phyloP scores from a whole-genome alignment of 1,139 yeast species.

The Protomyces macrosporus region DNA sequence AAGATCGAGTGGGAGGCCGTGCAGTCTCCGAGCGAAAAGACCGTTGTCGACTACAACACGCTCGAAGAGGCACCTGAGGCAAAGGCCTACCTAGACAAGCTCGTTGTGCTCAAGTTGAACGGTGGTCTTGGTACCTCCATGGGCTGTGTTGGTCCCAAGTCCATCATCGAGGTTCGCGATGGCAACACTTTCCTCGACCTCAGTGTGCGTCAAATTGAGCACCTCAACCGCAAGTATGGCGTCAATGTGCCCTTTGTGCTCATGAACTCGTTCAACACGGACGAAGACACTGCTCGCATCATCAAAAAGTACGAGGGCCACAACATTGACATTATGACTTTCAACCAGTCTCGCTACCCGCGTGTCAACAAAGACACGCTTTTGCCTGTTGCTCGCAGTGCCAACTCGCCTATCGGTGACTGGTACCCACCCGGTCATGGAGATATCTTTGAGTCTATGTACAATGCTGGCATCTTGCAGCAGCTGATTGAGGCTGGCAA shows the following conservation, averaged over 20 bases:
- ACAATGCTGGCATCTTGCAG: conserved; percentile 87
- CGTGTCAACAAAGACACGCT: conserved; percentile 90
- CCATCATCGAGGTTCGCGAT: conserved; percentile 96
- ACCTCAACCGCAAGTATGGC: conserved; percentile 82
- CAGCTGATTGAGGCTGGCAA: conserved; percentile 87
- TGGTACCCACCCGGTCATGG: conserved; percentile 99
- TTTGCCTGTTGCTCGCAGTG: conserved; percentile 81
- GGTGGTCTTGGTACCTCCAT: conserved; percentile 98
- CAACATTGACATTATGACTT: conserved; percentile 89
- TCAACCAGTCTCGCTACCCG: conserved; percentile 95
- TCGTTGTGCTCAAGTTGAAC: conserved; percentile 91
- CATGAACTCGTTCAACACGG: conserved; percentile 98
- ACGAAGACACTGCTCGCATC: conserved; percentile 88
- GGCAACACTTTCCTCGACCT: conserved; percentile 95
- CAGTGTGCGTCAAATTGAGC: conserved; percentile 94
- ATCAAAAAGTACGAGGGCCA: conserved; percentile 96
- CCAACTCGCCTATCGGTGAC: conserved; percentile 67
- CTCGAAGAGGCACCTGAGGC: conserved; percentile 38
- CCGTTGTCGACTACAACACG: conserved; percentile 71
- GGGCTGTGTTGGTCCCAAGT: conserved; percentile 99
- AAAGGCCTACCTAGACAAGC: conserved; percentile 60
- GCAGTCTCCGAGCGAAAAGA: conserved; percentile 79
- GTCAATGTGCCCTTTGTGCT: conserved; percentile 91
- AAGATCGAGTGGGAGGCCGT: conserved; percentile 81
- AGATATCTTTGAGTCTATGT: conserved; percentile 86